These are phyloP conservation scores for Clathrospora elynae DNA, from an alignment of 2,329 filamentous ascomycete genomes.

Conservation along the genomic window DNA sequence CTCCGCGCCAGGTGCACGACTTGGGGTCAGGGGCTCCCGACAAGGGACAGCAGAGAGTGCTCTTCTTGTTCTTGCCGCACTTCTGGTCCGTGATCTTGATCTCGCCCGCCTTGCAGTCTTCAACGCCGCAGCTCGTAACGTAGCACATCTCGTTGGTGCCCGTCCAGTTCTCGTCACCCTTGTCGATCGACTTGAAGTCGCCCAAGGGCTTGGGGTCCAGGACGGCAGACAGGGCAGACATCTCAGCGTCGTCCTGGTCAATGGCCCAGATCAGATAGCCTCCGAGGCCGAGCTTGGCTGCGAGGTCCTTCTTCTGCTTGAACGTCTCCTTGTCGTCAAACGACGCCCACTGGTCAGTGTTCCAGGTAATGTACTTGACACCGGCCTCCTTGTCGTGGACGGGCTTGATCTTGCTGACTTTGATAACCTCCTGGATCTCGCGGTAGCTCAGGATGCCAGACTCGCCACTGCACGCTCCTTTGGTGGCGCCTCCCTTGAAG, in stretches of 20 bases:
- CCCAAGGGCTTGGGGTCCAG: slow-evolving; percentile 6
- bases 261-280: slow-evolving; percentile 2
- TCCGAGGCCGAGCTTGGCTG: slow-evolving; percentile 15
- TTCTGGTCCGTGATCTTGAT: slow-evolving; percentile 34
- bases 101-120: slow-evolving; percentile 40
- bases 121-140: slow-evolving; percentile 35
- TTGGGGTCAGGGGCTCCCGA: slow-evolving; percentile 31
- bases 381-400: slow-evolving; percentile 1
- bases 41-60: slow-evolving; percentile 5
- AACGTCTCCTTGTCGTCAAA: slow-evolving; percentile 48
- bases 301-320: slow-evolving; percentile 56
- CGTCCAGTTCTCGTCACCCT: slow-evolving; percentile 16
- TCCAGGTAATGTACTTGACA: slow-evolving; percentile 21
- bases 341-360: slow-evolving; percentile 32
- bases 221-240: slow-evolving; percentile 11
- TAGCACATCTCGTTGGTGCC: slow-evolving; percentile 29
- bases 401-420: slow-evolving; percentile 4
- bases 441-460: background rate
- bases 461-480: background rate
- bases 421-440: slow-evolving; percentile 1
- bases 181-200: slow-evolving; percentile 3
- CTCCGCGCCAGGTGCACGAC: slow-evolving; percentile 45
- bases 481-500: background rate
- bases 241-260: background rate
- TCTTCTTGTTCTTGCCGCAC: slow-evolving; percentile 33